Evolutionary conservation across 2,329 filamentous ascomycete genomes (phyloP), one percentile per base, ranked within the genome.

Genomic region (Verticillium isaacii): DNA sequence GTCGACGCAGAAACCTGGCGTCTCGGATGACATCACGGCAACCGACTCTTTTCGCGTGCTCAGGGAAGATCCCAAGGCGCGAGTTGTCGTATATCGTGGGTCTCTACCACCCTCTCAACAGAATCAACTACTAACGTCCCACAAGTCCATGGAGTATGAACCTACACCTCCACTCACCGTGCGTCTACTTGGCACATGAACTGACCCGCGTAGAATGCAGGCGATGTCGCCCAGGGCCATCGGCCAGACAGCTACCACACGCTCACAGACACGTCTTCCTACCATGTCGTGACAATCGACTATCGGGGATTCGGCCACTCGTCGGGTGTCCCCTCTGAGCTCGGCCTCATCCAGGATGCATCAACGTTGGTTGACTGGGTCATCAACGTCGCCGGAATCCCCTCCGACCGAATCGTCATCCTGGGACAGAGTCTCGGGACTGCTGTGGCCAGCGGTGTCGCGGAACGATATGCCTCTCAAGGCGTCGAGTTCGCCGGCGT

Each of bases 391-490:
- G 85, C 88, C 15, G 78, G 84, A 0, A 82, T 97, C 19, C 81
- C 90, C 0, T 78, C 92, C 0, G 82, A 84, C 45, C 87, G 87
- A 32, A 95, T 97, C 65, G 86, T 94, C 3, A 80, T 97, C 32
- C 78, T 96, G 3, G 94, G 93, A 19, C 93, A 97, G 69, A 95
- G 90, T 68, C 83, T 98, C 0, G 94, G 94, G 29, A 97, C 94
- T 0, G 93, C 91, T 0, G 91, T 97, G 1, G 87, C 89, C 6
- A 84, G 88, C 56, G 93, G 87, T 2, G 86, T 91, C 1, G 88
- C 86, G 1, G 88, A 96, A 69, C 83, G 86, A 61, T 93, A 90
- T 68, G 83, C 85, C 2, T 70, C 79, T 58, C 76, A 79, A 60
- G 83, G 81, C 5, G 78, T 87, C 55, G 86, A 90, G 32, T 96